Percentiles rank a stretch among this genome's conserved stretches.
Conservation (phyloP, 2,329 filamentous ascomycete genomes). For the Chaetomiaceae sp. region DNA sequence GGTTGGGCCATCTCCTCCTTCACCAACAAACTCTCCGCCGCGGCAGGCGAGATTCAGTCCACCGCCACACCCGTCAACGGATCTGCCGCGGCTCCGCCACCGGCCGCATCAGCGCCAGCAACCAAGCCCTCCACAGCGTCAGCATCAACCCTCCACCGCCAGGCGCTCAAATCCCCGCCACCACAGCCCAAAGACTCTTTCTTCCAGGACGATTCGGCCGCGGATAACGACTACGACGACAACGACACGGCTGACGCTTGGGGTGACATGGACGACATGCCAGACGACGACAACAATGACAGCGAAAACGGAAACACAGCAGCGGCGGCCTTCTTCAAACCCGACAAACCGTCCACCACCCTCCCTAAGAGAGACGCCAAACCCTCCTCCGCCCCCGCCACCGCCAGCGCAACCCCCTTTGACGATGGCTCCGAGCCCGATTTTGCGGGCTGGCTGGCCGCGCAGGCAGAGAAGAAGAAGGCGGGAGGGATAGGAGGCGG, state of each 20-base stretch:
- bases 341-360: background rate
- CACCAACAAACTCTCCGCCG: slow-evolving; percentile 84
- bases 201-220: slow-evolving; percentile 43
- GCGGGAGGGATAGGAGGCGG: slow-evolving; percentile 33
- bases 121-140: slow-evolving; percentile 35
- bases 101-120: slow-evolving; percentile 32
- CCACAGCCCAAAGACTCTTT: slow-evolving; percentile 39
- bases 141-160: slow-evolving; percentile 55
- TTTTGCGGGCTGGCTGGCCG: slow-evolving; percentile 91
- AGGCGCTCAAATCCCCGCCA: slow-evolving; percentile 50
- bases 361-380: background rate
- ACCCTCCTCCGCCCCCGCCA: background rate
- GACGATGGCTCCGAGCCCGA: slow-evolving; percentile 88
- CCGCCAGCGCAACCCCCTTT: slow-evolving; percentile 47
- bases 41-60: slow-evolving; percentile 79
- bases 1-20: slow-evolving; percentile 99
- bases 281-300: slow-evolving; percentile 35
- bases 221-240: slow-evolving; percentile 55
- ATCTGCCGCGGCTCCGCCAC: slow-evolving; percentile 31
- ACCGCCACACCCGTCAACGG: slow-evolving; percentile 37
- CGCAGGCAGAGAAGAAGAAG: slow-evolving; percentile 73
- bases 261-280: slow-evolving; percentile 62
- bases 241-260: slow-evolving; percentile 68
- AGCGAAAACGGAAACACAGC: slow-evolving; percentile 34
- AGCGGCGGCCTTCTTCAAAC: slow-evolving; percentile 28